Percentiles rank a stretch among this genome's conserved stretches.
These are phyloP conservation scores for Mycocentrospora acerina DNA, from an alignment of 2,329 filamentous ascomycete genomes.

Conservation along the genomic window DNA sequence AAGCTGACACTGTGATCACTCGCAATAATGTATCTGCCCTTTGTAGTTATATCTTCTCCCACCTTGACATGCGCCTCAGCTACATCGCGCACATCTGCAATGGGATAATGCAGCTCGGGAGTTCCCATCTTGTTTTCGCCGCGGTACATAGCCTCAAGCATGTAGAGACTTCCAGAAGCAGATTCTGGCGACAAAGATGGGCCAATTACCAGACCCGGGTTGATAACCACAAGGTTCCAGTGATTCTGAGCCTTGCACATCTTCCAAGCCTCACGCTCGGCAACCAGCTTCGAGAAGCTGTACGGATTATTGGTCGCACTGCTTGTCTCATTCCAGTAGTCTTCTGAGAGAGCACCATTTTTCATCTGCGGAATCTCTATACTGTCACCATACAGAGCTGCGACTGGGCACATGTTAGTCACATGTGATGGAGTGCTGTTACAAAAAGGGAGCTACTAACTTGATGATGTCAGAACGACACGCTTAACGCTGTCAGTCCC, in stretches of 20 bases:
- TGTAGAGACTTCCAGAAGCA: not conserved
- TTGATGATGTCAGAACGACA: too few relatives aligned
- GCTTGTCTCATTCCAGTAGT: constrained; percentile 1
- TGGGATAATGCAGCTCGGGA: not conserved
- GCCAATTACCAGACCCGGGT: not conserved
- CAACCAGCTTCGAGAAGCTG: not conserved
- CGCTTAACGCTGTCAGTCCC: too few relatives aligned
- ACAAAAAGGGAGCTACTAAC: too few relatives aligned
- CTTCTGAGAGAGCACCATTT: not conserved
- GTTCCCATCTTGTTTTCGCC: not conserved
- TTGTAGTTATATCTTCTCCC: not conserved
- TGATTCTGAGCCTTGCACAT: not conserved
- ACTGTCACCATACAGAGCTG: too few relatives aligned
- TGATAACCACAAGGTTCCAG: not conserved
- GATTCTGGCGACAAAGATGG: not conserved
- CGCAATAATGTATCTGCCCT: constrained; percentile 1
- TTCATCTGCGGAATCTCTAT: too few relatives aligned
- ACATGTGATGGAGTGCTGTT: too few relatives aligned
- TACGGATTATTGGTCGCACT: not conserved
- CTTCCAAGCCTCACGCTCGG: constrained; percentile 2
- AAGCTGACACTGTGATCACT: not conserved
- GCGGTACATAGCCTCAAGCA: constrained; percentile 1
- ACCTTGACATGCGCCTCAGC: constrained; percentile 1
- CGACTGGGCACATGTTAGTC: too few relatives aligned
- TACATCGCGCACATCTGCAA: constrained; percentile 1